Evolutionary conservation across 2,329 filamentous ascomycete genomes (phyloP), one percentile per base, ranked within the genome.

Genomic region (Leptographium radiaticola): DNA sequence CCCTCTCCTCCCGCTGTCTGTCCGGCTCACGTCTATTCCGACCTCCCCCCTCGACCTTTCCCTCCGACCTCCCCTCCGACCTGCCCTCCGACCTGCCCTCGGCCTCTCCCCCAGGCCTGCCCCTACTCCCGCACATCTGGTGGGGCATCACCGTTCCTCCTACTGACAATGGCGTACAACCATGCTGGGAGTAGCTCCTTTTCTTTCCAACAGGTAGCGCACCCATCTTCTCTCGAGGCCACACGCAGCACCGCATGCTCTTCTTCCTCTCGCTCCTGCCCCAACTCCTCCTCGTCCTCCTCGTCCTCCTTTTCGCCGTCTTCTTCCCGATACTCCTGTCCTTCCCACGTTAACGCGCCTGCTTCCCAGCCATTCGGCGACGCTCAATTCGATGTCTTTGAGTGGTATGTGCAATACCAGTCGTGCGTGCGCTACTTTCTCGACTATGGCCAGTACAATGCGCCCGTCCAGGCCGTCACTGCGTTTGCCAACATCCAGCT

Each of bases 381-480:
- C 57, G 64, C 66, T 52, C 69, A 75, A 49, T 84, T 90, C 68
- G 86, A 91, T 67, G 86, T 96, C 59, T 85, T 96, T 66, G 86
- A 89, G 57, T 97, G 93, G 93, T 87, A 95, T 66, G 87, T 88
- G 11, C 85, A 86, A 56, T 95, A 94, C 67, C 85, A 93, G 68
- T 89, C 83, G 59, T 98, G 93, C 69, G 83, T 91, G 60, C 81
- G 81, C 55, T 96, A 91, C 71, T 98, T 97, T 65, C 74, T 97
- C 63, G 88, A 96, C 63, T 83, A 91, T 64, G 89, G 89, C 8
- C 91, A 97, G 66, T 84, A 95, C 67, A 86, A 83, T 59, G 79
- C 76, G 18, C 80, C 84, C 11, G 88, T 95, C 15, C 90, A 96
- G 70, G 88, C 89, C 10, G 79, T 96, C 49, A 89, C 89, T 20